Conservation (phyloP, 345 rosid genomes). For the Psidium guajava region DNA sequence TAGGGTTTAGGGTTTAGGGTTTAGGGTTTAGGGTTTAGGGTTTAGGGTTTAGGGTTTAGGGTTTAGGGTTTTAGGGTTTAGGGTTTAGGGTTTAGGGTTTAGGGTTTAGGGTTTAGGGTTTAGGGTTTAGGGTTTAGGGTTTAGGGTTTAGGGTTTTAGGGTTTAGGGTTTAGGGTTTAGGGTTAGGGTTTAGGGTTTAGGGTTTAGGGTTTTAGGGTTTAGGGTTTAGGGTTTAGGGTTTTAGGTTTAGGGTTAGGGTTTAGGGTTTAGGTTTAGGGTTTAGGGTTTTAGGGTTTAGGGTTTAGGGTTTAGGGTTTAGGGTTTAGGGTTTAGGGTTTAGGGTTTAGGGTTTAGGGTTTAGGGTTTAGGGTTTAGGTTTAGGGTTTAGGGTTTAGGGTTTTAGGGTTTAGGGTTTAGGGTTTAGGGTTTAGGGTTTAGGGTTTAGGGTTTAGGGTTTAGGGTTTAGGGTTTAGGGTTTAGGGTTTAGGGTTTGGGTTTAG, state of each 20-base stretch:
- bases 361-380: no score
- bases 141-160: background rate
- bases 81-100: background rate
- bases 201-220: slow-evolving; percentile 3
- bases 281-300: slow-evolving; percentile 3
- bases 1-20: slow-evolving; percentile 4
- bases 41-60: background rate
- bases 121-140: slow-evolving; percentile 1
- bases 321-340: no score
- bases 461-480: no score
- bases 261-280: slow-evolving; percentile 1
- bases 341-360: no score
- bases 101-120: slow-evolving; percentile 2
- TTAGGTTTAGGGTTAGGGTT: no score
- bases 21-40: background rate
- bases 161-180: no score
- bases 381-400: no score
- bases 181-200: no score
- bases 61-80: background rate
- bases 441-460: no score
- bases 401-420: no score
- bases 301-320: background rate
- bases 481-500: no score
- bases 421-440: no score
- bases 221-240: slow-evolving; percentile 4